Conservation (phyloP, 176 grass and related monocot species). For the Leersia perrieri region DNA sequence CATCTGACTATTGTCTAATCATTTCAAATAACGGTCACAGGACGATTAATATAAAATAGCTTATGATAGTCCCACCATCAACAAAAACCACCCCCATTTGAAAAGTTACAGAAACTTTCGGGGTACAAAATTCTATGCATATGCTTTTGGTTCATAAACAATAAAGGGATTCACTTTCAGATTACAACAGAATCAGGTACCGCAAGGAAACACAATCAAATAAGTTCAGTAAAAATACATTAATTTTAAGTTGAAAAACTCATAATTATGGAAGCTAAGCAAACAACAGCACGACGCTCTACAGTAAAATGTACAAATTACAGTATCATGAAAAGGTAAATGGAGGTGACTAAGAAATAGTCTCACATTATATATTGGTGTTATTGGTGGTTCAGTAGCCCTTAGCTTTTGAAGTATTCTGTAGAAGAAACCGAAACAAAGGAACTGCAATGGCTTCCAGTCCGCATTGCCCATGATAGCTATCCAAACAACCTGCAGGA, state of each 20-base stretch:
- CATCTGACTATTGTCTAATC: neutral
- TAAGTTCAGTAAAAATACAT: neutral
- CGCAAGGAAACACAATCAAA: neutral
- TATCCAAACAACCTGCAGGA: constrained; percentile 78
- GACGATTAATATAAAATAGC: neutral
- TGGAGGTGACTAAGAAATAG: constrained; percentile 1
- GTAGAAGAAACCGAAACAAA: constrained; percentile 93
- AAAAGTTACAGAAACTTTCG: constrained; percentile 10
- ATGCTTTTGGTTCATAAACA: neutral
- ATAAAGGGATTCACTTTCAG: neutral
- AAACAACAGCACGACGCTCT: neutral
- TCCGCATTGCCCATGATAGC: constrained; percentile 60
- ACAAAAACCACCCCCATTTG: neutral
- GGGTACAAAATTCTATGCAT: neutral
- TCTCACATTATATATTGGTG: constrained; percentile 87
- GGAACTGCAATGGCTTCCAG: constrained; percentile 95
- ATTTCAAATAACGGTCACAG: neutral
- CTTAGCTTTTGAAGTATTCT: constrained; percentile 94
- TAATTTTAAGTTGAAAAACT: neutral
- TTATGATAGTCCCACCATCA: neutral
- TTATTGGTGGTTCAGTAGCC: constrained; percentile 67
- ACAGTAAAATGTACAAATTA: neutral
- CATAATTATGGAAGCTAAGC: constrained; percentile 15
- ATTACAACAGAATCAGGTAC: neutral
- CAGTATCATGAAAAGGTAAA: neutral